phyloP scores from a whole-genome alignment of 192 early-diverging fungal genomes.

The Pilobolus umbonatus region DNA sequence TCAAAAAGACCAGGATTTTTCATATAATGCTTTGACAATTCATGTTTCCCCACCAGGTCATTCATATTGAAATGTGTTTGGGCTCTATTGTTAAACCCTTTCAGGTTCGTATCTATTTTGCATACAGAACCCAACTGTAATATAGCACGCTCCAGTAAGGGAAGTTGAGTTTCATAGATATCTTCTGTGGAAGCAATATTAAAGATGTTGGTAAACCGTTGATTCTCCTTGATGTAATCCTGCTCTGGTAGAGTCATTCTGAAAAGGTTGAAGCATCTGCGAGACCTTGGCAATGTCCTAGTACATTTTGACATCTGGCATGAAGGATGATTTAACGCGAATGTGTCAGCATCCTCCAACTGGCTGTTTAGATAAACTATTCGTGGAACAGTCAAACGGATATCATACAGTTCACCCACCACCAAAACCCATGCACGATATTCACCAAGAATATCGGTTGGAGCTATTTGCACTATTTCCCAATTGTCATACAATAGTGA shows the following conservation, averaged over 20 bases:
- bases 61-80: slow-evolving; percentile 47
- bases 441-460: slow-evolving; percentile 80
- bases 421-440: slow-evolving; percentile 84
- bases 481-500: slow-evolving; percentile 63
- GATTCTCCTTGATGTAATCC: slow-evolving; percentile 66
- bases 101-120: slow-evolving; percentile 25
- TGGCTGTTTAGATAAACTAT: slow-evolving; percentile 80
- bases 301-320: slow-evolving; percentile 37
- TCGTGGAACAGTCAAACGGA: slow-evolving; percentile 76
- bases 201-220: slow-evolving; percentile 74
- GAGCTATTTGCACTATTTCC: slow-evolving; percentile 84
- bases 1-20: slow-evolving; percentile 33
- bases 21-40: slow-evolving; percentile 24
- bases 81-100: slow-evolving; percentile 20
- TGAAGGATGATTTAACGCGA: slow-evolving; percentile 36
- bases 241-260: slow-evolving; percentile 77
- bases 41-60: slow-evolving; percentile 26
- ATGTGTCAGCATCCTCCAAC: slow-evolving; percentile 18
- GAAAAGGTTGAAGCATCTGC: slow-evolving; percentile 68
- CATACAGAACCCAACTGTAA: slow-evolving; percentile 68
- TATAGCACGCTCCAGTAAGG: slow-evolving; percentile 75
- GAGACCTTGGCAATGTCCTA: slow-evolving; percentile 73
- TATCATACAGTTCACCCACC: slow-evolving; percentile 60
- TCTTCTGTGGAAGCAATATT: slow-evolving; percentile 86
- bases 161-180: slow-evolving; percentile 91